Conservation (phyloP, 2,329 filamentous ascomycete genomes). For the Monosporascus cannonballus region DNA sequence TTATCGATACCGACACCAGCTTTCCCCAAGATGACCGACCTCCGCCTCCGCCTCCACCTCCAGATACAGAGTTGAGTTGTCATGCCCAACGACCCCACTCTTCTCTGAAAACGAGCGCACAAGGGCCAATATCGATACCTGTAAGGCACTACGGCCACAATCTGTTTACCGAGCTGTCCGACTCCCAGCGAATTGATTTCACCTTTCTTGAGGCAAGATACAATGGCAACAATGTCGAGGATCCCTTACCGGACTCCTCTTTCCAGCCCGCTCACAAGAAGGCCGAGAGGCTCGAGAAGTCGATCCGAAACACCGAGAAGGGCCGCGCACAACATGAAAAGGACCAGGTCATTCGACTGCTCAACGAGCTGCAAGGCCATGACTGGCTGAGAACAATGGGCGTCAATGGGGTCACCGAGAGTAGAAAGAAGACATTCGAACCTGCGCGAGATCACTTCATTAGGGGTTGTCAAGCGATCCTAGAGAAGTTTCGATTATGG, state of each 20-base stretch:
- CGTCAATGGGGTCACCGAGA: constrained; percentile 77
- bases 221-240: constrained; percentile 37
- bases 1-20: constrained; percentile 50
- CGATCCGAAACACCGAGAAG: constrained; percentile 58
- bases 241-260: constrained; percentile 50
- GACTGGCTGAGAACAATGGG: constrained; percentile 94
- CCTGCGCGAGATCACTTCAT: constrained; percentile 82
- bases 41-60: constrained; percentile 26
- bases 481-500: constrained; percentile 86
- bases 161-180: constrained; percentile 49
- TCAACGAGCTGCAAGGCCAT: constrained; percentile 80
- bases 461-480: constrained; percentile 69
- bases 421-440: constrained; percentile 80
- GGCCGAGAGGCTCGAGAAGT: constrained; percentile 54
- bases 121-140: constrained; percentile 23
- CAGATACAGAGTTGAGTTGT: constrained; percentile 12
- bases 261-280: constrained; percentile 51
- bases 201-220: constrained; percentile 43
- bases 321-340: constrained; percentile 61
- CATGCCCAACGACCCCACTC: constrained; percentile 26
- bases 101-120: constrained; percentile 14
- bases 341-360: constrained; percentile 56
- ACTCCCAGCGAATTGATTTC: constrained; percentile 52
- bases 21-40: constrained; percentile 32
- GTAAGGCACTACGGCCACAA: constrained; percentile 50